These are phyloP conservation scores for Solanum commersonii DNA, from an alignment of 257 asterid genomes.

Conservation along the genomic window DNA sequence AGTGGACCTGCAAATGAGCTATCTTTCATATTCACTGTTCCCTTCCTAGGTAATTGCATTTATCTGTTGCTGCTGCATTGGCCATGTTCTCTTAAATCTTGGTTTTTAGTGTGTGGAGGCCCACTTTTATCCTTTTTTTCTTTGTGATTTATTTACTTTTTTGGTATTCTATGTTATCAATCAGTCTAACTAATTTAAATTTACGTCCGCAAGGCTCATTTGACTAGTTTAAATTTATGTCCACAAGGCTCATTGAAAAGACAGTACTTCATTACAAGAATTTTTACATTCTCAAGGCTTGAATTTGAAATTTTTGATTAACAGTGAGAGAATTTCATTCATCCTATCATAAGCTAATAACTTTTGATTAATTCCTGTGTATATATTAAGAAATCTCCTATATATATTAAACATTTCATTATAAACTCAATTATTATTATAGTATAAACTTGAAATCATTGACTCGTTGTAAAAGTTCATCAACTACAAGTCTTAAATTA, in stretches of 20 bases:
- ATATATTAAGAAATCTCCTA: neutral
- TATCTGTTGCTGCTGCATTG: conserved; percentile 5
- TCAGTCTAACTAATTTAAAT: neutral
- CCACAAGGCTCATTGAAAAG: neutral
- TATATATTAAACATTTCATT: no score
- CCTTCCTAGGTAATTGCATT: neutral
- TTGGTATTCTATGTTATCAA: neutral
- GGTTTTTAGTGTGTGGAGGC: neutral
- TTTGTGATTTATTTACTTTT: neutral
- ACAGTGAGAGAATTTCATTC: neutral
- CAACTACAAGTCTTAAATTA: neutral
- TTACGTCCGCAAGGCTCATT: neutral
- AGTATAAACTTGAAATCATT: neutral
- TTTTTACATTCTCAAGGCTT: neutral
- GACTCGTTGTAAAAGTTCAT: neutral
- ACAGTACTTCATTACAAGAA: neutral
- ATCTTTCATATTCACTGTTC: neutral
- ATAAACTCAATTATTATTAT: no score
- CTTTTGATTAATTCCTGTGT: neutral
- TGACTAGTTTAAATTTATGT: neutral
- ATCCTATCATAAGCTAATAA: neutral
- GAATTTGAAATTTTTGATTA: neutral
- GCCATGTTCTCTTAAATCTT: neutral
- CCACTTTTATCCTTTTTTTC: neutral
- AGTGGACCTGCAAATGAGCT: neutral